A percentile compares a stretch with the other conserved stretches of the same genome.
Evolutionary conservation across 805 yeast genomes (phyloP).

Genomic region (Zygosaccharomyces bisporus): DNA sequence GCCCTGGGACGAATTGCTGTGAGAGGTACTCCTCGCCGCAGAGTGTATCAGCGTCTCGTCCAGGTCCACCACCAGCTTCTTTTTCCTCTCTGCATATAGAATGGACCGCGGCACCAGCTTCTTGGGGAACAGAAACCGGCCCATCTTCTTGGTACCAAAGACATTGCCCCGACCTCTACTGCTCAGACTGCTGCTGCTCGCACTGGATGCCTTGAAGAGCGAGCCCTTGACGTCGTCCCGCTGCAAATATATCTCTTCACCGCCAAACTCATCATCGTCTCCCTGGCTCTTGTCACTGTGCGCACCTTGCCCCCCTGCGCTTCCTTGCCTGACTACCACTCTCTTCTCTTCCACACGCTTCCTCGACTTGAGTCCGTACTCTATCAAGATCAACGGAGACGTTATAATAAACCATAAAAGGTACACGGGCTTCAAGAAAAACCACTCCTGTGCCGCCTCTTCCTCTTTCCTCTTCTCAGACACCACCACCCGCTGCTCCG

Average conservation of each 20-base stretch:
- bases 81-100: conserved; percentile 36
- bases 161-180: conserved; percentile 9
- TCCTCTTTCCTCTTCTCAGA: neutral
- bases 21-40: conserved; percentile 53
- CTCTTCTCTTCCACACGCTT: conserved; percentile 11
- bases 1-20: conserved; percentile 37
- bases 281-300: conserved; percentile 12
- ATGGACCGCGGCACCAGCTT: conserved; percentile 40
- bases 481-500: conserved; percentile 2
- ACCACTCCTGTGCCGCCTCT: neutral
- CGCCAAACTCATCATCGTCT: conserved; percentile 30
- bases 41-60: conserved; percentile 96
- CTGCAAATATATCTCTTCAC: conserved; percentile 32
- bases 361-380: conserved; percentile 24
- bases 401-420: conserved; percentile 50
- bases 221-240: conserved; percentile 35
- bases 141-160: conserved; percentile 36
- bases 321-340: neutral
- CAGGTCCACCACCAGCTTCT: conserved; percentile 77
- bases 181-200: conserved; percentile 9
- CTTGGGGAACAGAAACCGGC: conserved; percentile 42
- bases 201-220: conserved; percentile 17
- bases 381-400: conserved; percentile 50
- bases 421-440: conserved; percentile 48
- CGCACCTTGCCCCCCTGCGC: conserved; percentile 2